A percentile compares a stretch with the other conserved stretches of the same genome.
These are phyloP conservation scores for Jackrogersella minutella DNA, from an alignment of 495 filamentous ascomycete genomes.

Conservation along the genomic window DNA sequence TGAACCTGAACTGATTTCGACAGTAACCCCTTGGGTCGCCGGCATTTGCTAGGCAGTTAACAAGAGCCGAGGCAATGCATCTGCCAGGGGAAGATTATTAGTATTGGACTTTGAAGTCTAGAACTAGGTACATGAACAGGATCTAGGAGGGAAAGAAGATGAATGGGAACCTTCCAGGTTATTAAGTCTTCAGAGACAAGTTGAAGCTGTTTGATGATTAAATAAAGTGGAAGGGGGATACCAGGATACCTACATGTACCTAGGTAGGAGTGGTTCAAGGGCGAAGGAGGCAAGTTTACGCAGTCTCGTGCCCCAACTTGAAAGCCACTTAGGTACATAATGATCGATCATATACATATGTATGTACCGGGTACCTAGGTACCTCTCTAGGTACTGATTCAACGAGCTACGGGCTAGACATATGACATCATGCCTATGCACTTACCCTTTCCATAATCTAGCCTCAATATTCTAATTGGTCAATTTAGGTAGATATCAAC, in stretches of 20 bases:
- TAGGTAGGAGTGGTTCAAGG: too few relatives aligned
- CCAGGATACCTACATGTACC: too few relatives aligned
- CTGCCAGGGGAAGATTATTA: neutral
- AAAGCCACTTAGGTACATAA: too few relatives aligned
- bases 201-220: too few relatives aligned
- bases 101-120: neutral
- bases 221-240: too few relatives aligned
- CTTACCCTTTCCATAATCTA: neutral
- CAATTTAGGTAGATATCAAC: neutral
- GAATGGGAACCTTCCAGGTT: too few relatives aligned
- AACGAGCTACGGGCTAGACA: neutral
- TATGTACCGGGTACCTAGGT: too few relatives aligned
- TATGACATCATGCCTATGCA: conserved; percentile 1
- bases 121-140: neutral
- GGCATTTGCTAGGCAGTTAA: neutral
- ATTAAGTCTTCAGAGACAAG: neutral
- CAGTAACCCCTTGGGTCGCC: neutral
- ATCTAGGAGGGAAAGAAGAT: neutral
- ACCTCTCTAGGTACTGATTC: too few relatives aligned
- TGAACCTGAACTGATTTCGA: too few relatives aligned
- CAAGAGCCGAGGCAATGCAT: neutral
- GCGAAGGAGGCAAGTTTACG: too few relatives aligned
- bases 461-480: neutral
- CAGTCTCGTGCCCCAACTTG: too few relatives aligned
- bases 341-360: too few relatives aligned